Evolutionary conservation across 495 filamentous ascomycete species (phyloP), one percentile per base, ranked within the genome.

Genomic region (Amphirosellinia nigrospora): DNA sequence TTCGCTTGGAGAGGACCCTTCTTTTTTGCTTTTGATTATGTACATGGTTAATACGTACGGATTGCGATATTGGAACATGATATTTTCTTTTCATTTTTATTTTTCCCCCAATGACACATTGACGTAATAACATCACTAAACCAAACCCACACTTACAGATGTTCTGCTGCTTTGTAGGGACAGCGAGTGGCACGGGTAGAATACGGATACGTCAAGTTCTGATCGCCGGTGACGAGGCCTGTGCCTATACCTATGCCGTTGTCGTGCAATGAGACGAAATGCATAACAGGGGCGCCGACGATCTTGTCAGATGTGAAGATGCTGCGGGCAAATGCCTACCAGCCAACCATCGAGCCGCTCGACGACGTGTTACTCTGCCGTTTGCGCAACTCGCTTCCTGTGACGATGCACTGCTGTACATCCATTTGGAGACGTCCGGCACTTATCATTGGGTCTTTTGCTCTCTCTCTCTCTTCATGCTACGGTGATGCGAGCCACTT

Each of bases 271-370:
- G 43, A 16, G 5, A 43, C 5, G 43, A 46, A 19, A 19, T 48
- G 64, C 64, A 56, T 66, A 30, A 66, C 34, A 46, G 34, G 63
- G 75, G 43, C 64, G 63, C 63, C 70, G 75, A 73, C 73, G 69
- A 75, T 77, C 73, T 71, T 69, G 71, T 75, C 69, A 75, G 71
- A 73, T 66, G 39, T 2, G 60, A 61, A 38, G 61, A 15, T 28
- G 43, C 36, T 30, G 43, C 43, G 26, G 63, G 53, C 63, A 26
- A 26, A 28, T 48, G 58, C 48, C 59, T 43, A 59, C 67, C 70
- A 46, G 52, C 50, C 56, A 60, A 21, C 59, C 39, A 43, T 16
- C 10, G 26, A 46, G 39, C 59, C 59, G 23, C 10, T 30, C 2
- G 38, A 45, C 59, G 23, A 48, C 43, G 61, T 48, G 43, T 32